Evolutionary conservation across 805 yeast species (phyloP).

Genomic region (Lachancea thermotolerans): DNA sequence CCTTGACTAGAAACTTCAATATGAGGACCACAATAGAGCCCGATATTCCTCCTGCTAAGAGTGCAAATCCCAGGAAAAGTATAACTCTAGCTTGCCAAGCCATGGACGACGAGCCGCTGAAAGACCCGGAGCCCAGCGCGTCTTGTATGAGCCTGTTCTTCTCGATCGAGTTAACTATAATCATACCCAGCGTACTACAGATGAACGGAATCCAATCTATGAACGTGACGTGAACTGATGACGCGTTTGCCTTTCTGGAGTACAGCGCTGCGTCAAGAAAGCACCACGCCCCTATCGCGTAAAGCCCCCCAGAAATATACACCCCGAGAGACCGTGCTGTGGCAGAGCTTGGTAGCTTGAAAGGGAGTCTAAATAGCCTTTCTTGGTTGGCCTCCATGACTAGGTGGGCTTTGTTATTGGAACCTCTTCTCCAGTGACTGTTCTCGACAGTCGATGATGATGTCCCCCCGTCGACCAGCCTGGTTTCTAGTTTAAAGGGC

Average conservation of each 20-base stretch:
- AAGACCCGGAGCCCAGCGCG: slow-evolving; percentile 29
- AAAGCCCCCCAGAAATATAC: slow-evolving; percentile 67
- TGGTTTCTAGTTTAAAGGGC: too few relatives aligned
- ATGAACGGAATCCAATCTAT: slow-evolving; percentile 95
- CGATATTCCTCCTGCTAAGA: slow-evolving; percentile 89
- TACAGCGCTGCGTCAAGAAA: slow-evolving; percentile 84
- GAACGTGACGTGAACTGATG: slow-evolving; percentile 79
- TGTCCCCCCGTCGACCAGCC: too few relatives aligned
- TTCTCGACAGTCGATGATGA: too few relatives aligned
- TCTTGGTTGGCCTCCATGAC: slow-evolving; percentile 35
- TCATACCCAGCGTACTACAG: slow-evolving; percentile 84
- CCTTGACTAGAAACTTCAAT: slow-evolving; percentile 73
- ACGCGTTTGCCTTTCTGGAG: slow-evolving; percentile 78
- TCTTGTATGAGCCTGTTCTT: slow-evolving; percentile 36
- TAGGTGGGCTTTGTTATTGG: neutral
- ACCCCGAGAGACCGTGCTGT: slow-evolving; percentile 68
- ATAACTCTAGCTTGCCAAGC: slow-evolving; percentile 94
- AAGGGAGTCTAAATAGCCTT: slow-evolving; percentile 58
- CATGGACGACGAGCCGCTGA: slow-evolving; percentile 40
- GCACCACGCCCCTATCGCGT: slow-evolving; percentile 84
- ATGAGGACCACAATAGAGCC: slow-evolving; percentile 87
- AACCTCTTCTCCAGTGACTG: neutral
- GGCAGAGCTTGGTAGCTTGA: slow-evolving; percentile 64
- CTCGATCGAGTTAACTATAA: slow-evolving; percentile 50
- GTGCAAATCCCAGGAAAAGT: slow-evolving; percentile 84